Percentiles rank a stretch among this genome's conserved stretches.
These are phyloP conservation scores for Phallus indusiatus DNA, from an alignment of 768 basidiomycete species.

Conservation along the genomic window DNA sequence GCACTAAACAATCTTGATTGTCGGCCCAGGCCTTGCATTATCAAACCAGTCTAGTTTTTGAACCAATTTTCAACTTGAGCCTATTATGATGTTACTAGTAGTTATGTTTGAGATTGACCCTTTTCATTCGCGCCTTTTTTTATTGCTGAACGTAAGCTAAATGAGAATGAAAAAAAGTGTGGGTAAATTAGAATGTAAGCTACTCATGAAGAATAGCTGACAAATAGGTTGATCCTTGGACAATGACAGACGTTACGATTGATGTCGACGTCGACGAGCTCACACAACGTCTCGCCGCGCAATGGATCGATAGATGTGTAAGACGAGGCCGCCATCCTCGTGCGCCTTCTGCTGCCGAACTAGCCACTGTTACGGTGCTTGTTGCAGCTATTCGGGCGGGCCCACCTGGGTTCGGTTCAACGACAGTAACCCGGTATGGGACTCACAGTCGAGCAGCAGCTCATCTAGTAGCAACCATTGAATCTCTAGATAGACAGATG, in stretches of 20 bases:
- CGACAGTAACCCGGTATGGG: neutral
- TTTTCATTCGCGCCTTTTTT: too few species aligned
- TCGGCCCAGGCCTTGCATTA: too few species aligned
- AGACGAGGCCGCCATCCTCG: conserved; percentile 5
- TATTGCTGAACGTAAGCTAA: too few species aligned
- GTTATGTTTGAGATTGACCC: too few species aligned
- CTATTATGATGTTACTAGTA: too few species aligned
- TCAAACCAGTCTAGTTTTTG: too few species aligned
- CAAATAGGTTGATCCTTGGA: neutral
- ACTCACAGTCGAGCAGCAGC: neutral
- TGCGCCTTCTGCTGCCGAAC: conserved; percentile 5
- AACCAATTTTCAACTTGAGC: too few species aligned
- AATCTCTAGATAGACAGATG: conserved; percentile 14
- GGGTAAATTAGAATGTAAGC: too few species aligned
- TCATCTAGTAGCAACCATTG: conserved; percentile 4
- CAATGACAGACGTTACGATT: neutral
- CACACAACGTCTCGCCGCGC: neutral
- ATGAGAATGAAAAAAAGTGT: too few species aligned
- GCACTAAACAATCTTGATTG: too few species aligned
- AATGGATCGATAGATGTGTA: conserved; percentile 5
- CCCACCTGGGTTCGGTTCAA: neutral
- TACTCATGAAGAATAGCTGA: too few species aligned
- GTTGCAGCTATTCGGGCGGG: neutral
- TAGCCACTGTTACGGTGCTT: neutral
- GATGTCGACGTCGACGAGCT: conserved; percentile 4